Conservation (phyloP, 1,284 basidiomycete genomes). For the Apiotrichum brassicae region DNA sequence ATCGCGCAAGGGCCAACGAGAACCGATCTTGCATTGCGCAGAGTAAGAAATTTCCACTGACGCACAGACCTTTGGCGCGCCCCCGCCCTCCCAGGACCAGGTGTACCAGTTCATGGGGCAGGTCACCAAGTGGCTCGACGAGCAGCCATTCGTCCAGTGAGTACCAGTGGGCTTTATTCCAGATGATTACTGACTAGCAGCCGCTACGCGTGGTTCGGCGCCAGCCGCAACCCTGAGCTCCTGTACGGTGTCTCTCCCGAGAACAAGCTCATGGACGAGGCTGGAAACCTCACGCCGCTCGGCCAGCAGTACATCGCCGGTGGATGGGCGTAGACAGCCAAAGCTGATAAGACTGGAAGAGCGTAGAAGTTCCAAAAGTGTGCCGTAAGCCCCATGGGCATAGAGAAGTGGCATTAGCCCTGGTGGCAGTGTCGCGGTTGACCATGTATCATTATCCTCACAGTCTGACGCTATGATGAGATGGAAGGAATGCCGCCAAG, state of each 20-base stretch:
- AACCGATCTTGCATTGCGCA: neutral
- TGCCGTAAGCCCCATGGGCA: too few species aligned
- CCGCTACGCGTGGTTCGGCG: constrained; percentile 5
- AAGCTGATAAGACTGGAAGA: too few species aligned
- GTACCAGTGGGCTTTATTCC: neutral
- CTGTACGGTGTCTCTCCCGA: constrained; percentile 1
- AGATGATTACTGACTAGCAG: neutral
- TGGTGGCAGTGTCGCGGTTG: too few species aligned
- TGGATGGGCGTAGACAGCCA: neutral
- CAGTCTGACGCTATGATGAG: too few species aligned
- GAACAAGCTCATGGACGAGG: constrained; percentile 1
- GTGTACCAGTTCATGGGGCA: constrained; percentile 4
- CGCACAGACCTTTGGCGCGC: neutral
- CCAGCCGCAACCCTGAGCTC: neutral
- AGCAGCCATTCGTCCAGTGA: neutral
- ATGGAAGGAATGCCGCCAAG: too few species aligned
- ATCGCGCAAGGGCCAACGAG: neutral
- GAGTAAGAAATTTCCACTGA: neutral
- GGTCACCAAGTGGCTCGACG: constrained; percentile 1
- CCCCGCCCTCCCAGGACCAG: constrained; percentile 1
- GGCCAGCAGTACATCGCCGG: neutral
- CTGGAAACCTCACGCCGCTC: neutral
- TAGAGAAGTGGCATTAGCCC: too few species aligned
- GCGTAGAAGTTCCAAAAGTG: too few species aligned
- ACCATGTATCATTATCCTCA: too few species aligned